These are phyloP conservation scores for Novakomyces olei DNA, from an alignment of 805 yeast species.

Conservation along the genomic window DNA sequence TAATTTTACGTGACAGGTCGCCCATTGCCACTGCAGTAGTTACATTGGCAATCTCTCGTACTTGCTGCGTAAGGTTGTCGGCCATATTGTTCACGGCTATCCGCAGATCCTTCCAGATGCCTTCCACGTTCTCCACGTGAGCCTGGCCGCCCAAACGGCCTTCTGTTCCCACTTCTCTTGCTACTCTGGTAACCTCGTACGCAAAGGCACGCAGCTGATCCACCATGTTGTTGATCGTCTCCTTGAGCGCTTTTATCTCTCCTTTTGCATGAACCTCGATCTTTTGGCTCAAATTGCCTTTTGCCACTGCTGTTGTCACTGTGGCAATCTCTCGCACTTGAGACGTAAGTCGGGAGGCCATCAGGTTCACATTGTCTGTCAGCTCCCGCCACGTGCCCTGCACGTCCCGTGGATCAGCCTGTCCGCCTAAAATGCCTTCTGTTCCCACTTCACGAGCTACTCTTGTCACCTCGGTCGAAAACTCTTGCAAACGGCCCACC, in stretches of 20 bases:
- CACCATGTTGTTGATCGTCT: constrained; percentile 75
- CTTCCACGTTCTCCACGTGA: constrained; percentile 54
- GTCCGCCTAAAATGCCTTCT: constrained; percentile 73
- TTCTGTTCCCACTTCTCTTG: constrained; percentile 73
- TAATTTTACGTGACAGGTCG: constrained; percentile 64
- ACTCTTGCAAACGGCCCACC: constrained; percentile 67
- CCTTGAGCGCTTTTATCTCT: constrained; percentile 55
- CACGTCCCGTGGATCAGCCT: constrained; percentile 55
- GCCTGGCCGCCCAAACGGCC: constrained; percentile 84
- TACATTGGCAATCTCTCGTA: constrained; percentile 70
- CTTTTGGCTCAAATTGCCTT: constrained; percentile 59
- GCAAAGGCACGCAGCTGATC: constrained; percentile 65
- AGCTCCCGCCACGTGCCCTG: constrained; percentile 77
- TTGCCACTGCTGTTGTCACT: constrained; percentile 72
- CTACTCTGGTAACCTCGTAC: constrained; percentile 65
- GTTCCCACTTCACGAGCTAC: constrained; percentile 83
- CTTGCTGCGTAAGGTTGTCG: constrained; percentile 64
- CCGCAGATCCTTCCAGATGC: constrained; percentile 68
- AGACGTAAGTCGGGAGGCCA: constrained; percentile 71
- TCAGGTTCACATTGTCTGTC: constrained; percentile 71
- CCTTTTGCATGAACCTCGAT: constrained; percentile 76
- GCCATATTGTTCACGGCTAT: constrained; percentile 83
- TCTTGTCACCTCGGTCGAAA: constrained; percentile 68
- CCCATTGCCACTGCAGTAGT: constrained; percentile 87
- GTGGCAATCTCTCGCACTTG: constrained; percentile 76